phyloP scores from a whole-genome alignment of 1,284 basidiomycete genomes.

The Melampsora occidentalis region DNA sequence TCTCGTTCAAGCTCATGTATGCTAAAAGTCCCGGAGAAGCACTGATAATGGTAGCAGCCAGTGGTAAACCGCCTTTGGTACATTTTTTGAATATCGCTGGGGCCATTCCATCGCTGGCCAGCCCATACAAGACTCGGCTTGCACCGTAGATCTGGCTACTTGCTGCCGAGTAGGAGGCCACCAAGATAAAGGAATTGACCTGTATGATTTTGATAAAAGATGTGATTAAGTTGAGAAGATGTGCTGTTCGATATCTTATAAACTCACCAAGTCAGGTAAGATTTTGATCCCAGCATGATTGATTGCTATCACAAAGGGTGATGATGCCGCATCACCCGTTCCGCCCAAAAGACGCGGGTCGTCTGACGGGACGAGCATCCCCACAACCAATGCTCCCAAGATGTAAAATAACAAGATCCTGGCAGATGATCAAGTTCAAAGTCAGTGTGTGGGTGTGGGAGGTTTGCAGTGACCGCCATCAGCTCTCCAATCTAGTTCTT shows the following conservation, averaged over 20 bases:
- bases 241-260: background rate
- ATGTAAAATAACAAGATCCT: slow-evolving; percentile 49
- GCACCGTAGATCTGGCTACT: slow-evolving; percentile 67
- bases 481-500: slow-evolving; percentile 45
- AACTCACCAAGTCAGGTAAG: slow-evolving; percentile 52
- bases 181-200: slow-evolving; percentile 65
- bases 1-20: slow-evolving; percentile 65
- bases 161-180: slow-evolving; percentile 78
- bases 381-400: slow-evolving; percentile 47
- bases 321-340: slow-evolving; percentile 46
- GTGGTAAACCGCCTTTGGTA: slow-evolving; percentile 70
- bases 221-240: slow-evolving; percentile 64
- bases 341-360: slow-evolving; percentile 47
- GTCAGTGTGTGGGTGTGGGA: too few relatives aligned
- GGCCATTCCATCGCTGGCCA: slow-evolving; percentile 72
- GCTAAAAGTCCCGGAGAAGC: slow-evolving; percentile 60
- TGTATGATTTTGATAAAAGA: slow-evolving; percentile 67
- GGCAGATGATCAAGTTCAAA: slow-evolving; percentile 15
- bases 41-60: slow-evolving; percentile 69
- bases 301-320: slow-evolving; percentile 53
- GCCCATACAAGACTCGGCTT: slow-evolving; percentile 61
- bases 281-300: slow-evolving; percentile 52
- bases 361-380: slow-evolving; percentile 47
- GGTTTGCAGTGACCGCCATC: background rate
- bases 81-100: slow-evolving; percentile 70